Evolutionary conservation across 176 grass and related monocot species (phyloP), one percentile per base, ranked within the genome.

Genomic region (Luzula sylvatica): DNA sequence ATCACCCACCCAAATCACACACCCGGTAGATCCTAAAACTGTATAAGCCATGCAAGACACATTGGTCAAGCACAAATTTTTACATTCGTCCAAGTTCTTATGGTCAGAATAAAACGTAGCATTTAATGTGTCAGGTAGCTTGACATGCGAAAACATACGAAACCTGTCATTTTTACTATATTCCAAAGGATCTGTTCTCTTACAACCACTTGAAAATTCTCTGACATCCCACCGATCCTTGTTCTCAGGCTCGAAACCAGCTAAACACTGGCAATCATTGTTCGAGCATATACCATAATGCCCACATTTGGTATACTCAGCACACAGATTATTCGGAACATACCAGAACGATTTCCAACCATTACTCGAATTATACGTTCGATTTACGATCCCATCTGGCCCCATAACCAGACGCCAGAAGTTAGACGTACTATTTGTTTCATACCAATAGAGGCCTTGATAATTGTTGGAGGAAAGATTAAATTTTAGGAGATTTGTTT

Each of bases 71-170:
- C 58, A 62, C 58, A 21, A 62, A 29, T 11, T 46, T 1, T 2
- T n/a, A 46, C 58, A 62, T 4, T 61, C 58, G 17, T 16, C 18
- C 26, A 26, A 5, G 13, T n/a, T 46, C 58, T 28, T 46, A 11
- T 11, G n/a, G n/a, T n/a, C 11, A 17, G 23, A 38, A 61, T 19
- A 22, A 8, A 23, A 43, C 23, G 17, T 27, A 11, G 41, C 58
- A 46, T 15, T 61, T 1, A 61, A 26, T 27, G 58, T 61, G n/a
- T 61, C 58, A 2, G 58, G 58, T 24, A 61, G 7, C 40, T 61
- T 61, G 1, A 46, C 20, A 61, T 61, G 41, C 16, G 2, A 5
- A 17, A 61, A 4, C 11, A n/a, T 6, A 16, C 8, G 7, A 61
- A 61, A 61, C 17, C 58, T 24, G 26, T 61, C 5, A 46, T 61